These are phyloP conservation scores for Phytophthora brassicae DNA, from an alignment of 352 stramenopile species.

Conservation along the genomic window DNA sequence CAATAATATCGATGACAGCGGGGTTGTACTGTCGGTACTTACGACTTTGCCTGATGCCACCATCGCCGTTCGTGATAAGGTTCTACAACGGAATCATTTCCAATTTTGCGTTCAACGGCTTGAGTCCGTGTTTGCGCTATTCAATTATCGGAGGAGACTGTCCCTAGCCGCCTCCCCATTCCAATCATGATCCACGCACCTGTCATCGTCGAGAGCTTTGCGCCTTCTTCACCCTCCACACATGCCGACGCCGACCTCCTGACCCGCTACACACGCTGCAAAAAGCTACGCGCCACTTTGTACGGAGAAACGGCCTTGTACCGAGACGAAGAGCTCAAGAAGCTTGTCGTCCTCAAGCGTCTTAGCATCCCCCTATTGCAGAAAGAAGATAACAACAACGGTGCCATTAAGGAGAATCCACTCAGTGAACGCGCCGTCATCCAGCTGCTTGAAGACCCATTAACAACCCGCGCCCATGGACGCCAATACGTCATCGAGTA, in stretches of 20 bases:
- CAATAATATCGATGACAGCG: neutral
- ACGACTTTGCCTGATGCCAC: slow-evolving; percentile 8
- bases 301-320: slow-evolving; percentile 65
- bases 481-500: slow-evolving; percentile 51
- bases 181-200: slow-evolving; percentile 29
- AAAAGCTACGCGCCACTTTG: slow-evolving; percentile 50
- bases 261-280: slow-evolving; percentile 41
- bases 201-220: slow-evolving; percentile 18
- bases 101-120: slow-evolving; percentile 19
- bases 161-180: slow-evolving; percentile 13
- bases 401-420: slow-evolving; percentile 47
- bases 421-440: slow-evolving; percentile 57
- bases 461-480: slow-evolving; percentile 22
- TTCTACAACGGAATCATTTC: slow-evolving; percentile 10
- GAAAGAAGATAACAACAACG: slow-evolving; percentile 27
- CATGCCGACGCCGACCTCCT: slow-evolving; percentile 11
- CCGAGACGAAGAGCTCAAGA: slow-evolving; percentile 37
- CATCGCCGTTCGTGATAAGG: neutral
- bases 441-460: slow-evolving; percentile 38
- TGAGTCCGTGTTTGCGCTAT: neutral
- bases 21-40: slow-evolving; percentile 18
- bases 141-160: slow-evolving; percentile 19
- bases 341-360: slow-evolving; percentile 63
- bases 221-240: slow-evolving; percentile 1
- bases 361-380: slow-evolving; percentile 41